Base-by-base conservation (phyloP, 164 flowering plant genomes). In the Tetracentron sinense region DNA sequence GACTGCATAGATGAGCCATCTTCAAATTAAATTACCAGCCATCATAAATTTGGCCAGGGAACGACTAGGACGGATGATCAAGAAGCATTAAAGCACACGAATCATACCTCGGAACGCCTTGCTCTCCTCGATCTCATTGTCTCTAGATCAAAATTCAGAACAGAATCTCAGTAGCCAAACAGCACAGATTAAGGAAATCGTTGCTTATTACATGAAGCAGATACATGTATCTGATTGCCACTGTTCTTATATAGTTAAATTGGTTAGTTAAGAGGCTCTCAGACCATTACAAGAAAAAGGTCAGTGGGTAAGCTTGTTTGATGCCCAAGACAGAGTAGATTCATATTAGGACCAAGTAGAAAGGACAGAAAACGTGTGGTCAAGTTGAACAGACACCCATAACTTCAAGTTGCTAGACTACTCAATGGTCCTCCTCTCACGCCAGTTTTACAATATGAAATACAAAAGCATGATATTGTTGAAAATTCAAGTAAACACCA, bases 51-150 rank as follows among this genome's bases (percentile, higher is more conserved):
- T 38, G 12, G 10, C 23, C 3, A 0, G 12, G 19, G n/a, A 59
- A 46, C 5, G 19, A 46, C 27, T 10, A 17, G 35, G 19, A 52
- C 15, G 25, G 3, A 19, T 52, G 31, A 61, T 61, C 65, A 51
- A 33, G 17, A 62, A 30, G 25, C 16, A 60, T 62, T 4, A 54
- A 53, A 28, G 25, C 44, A 29, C 53, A 52, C 16, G 22, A 35
- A 48, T n/a, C 76, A 60, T 72, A 90, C 96, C 92, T 85, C 86
- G 2, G 94, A 76, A 21, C 83, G 82, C 75, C 70, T 88, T 55
- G 75, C 81, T 67, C 79, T 70, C 66, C 79, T 69, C 21, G 83
- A 48, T 76, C 68, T 84, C 96, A 90, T 90, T 57, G 51, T 50
- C 27, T 44, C 19, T 58, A 19, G 30, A 56, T 56, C n/a, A 59